Base-by-base conservation (phyloP, 2,329 filamentous ascomycete species). In the Metarhizium humberi region DNA sequence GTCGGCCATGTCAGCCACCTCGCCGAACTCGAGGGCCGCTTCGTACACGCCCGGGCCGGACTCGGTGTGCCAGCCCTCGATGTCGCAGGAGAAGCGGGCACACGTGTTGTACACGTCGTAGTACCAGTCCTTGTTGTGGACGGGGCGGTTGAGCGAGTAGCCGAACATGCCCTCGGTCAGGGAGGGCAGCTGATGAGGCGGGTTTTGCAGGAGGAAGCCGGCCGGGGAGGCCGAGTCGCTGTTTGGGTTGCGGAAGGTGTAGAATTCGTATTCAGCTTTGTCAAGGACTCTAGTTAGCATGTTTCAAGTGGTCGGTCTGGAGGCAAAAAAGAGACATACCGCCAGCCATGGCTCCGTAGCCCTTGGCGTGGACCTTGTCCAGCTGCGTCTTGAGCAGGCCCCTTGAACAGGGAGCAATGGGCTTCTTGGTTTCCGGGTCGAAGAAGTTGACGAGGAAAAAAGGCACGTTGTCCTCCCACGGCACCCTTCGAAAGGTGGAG, bases 31-130 rank as follows among this genome's bases (percentile, higher is more conserved):
- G 51, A 99, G 80, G 18, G 94, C 91, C 13, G 94, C 94, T 74
- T 99, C 94, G 69, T 92, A 97, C 3, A 99, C 94, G 48, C 92
- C 92, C 0, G 92, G 92, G 1, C 92, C 92, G 61, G 87, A 92
- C 73, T 96, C 92, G 8, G 92, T 96, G 74, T 96, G 92, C 92
- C 92, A 96, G 49, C 92, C 90, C 69, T 96, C 92, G 51, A 96
- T 88, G 59, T 87, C 81, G 66, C 90, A 94, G 45, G 79, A 75
- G 73, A 96, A 95, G 57, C 83, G 77, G 60, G 81, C 78, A 73
- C 90, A 95, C 0, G 86, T 81, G 60, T 95, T 83, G 71, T 90
- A 96, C 51, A 96, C 81, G 49, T 87, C 84, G 69, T 96, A 96
- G 73, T 88, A 96, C 74, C 92, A 96, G 46, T 94, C 89, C 71